A percentile compares a stretch with the other conserved stretches of the same genome.
Evolutionary conservation across 2,329 filamentous ascomycete genomes (phyloP).

Genomic region (Clarireedia monteithiana): DNA sequence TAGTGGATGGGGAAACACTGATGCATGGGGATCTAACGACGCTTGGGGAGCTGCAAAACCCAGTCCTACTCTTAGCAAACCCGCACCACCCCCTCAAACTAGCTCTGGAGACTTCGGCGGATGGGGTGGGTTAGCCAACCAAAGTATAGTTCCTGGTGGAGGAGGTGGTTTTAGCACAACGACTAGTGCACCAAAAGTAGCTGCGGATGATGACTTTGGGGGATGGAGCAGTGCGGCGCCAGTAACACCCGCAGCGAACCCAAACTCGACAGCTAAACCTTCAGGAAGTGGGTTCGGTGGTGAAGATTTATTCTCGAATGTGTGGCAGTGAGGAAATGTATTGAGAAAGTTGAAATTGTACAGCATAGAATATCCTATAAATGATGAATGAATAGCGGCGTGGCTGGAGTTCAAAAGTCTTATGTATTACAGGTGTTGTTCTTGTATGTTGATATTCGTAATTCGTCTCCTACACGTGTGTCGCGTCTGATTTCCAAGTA

Average conservation of each 20-base stretch:
- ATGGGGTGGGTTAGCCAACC: conserved; percentile 42
- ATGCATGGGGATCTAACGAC: conserved; percentile 77
- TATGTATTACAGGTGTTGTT: neutral
- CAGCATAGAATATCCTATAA: conserved; percentile 9
- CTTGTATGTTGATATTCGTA: neutral
- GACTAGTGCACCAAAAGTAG: conserved; percentile 54
- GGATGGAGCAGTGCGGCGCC: conserved; percentile 78
- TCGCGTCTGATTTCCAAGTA: neutral
- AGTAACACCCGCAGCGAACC: conserved; percentile 44
- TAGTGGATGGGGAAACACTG: conserved; percentile 39
- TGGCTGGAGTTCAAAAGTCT: neutral
- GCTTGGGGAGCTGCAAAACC: conserved; percentile 62
- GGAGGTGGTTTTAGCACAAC: conserved; percentile 52
- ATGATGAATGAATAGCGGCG: neutral
- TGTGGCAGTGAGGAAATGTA: conserved; percentile 62
- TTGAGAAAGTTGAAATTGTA: neutral
- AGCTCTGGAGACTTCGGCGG: conserved; percentile 54
- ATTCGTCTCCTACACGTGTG: neutral
- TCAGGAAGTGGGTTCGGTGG: conserved; percentile 32
- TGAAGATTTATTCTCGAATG: conserved; percentile 92
- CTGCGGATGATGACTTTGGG: conserved; percentile 90
- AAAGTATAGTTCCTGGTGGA: conserved; percentile 53
- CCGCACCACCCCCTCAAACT: conserved; percentile 28
- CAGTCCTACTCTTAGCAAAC: conserved; percentile 41
- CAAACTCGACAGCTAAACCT: conserved; percentile 44